phyloP scores from a whole-genome alignment of 306 rosid species.

The Rosa lucieae region DNA sequence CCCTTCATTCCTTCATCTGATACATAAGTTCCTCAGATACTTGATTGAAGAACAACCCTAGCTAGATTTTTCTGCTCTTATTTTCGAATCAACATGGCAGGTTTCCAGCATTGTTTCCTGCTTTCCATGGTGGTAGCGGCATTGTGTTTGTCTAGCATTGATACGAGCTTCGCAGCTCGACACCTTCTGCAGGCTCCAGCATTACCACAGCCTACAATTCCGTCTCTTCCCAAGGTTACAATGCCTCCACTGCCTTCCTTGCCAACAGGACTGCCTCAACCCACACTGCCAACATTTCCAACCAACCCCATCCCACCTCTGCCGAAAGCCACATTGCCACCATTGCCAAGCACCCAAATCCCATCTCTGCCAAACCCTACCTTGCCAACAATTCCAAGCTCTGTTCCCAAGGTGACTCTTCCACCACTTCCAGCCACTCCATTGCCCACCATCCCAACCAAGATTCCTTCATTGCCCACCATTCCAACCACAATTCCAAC shows the following conservation, averaged over 20 bases:
- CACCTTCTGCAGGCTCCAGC: constrained; percentile 34
- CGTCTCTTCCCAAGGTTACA: constrained; percentile 21
- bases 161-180: constrained; percentile 27
- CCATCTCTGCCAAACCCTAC: constrained; percentile 13
- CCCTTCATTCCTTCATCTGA: constrained; percentile 7
- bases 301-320: constrained; percentile 14
- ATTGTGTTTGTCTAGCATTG: constrained; percentile 22
- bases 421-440: constrained; percentile 19
- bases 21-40: background rate
- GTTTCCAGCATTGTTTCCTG: constrained; percentile 1
- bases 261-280: constrained; percentile 8
- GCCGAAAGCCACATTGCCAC: constrained; percentile 28
- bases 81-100: constrained; percentile 14
- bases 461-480: constrained; percentile 16
- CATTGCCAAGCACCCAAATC: constrained; percentile 22
- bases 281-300: constrained; percentile 29
- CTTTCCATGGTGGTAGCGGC: constrained; percentile 15
- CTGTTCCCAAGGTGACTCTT: constrained; percentile 14
- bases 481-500: constrained; percentile 19
- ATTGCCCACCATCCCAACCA: constrained; percentile 11
- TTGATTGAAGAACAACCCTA: background rate
- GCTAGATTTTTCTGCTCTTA: background rate
- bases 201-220: constrained; percentile 28
- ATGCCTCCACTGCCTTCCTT: constrained; percentile 18
- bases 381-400: constrained; percentile 10